Percentiles rank a stretch among this genome's conserved stretches.
These are phyloP conservation scores for Microglena sp. DNA, from an alignment of 139 green algal genomes.

Conservation along the genomic window DNA sequence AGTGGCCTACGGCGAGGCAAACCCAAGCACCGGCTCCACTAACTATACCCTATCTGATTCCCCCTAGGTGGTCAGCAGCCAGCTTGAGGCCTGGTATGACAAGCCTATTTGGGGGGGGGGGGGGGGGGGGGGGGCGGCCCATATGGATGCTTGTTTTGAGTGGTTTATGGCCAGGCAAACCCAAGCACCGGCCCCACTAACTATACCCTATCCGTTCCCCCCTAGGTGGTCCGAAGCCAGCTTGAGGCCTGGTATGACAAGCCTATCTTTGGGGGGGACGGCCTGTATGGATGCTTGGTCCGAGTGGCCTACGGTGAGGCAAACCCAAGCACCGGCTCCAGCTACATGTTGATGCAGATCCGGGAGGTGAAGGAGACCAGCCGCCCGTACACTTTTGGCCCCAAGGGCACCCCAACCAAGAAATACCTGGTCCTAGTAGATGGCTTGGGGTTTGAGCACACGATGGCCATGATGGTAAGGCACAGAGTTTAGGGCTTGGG, in stretches of 20 bases:
- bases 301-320: constrained; percentile 28
- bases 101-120: constrained; percentile 39
- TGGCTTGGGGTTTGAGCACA: constrained; percentile 14
- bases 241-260: constrained; percentile 39
- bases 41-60: too few relatives aligned
- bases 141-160: too few relatives aligned
- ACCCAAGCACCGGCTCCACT: too few relatives aligned
- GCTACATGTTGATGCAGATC: constrained; percentile 24
- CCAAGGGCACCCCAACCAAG: constrained; percentile 13
- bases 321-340: not conserved
- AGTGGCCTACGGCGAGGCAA: too few relatives aligned
- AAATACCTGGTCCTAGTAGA: constrained; percentile 39
- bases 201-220: too few relatives aligned
- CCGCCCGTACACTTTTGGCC: constrained; percentile 15
- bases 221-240: constrained; percentile 17
- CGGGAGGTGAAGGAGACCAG: constrained; percentile 14
- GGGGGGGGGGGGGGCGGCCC: too few relatives aligned
- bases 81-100: constrained; percentile 37
- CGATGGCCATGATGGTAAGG: constrained; percentile 22
- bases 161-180: too few relatives aligned
- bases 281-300: constrained; percentile 24
- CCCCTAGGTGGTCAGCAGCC: constrained; percentile 12
- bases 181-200: too few relatives aligned
- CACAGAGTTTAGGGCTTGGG: constrained; percentile 17
- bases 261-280: constrained; percentile 32